Percentiles rank a stretch among this genome's conserved stretches.
Conservation (phyloP, 2,329 filamentous ascomycete species). For the Arthrobotrys megalospora region DNA sequence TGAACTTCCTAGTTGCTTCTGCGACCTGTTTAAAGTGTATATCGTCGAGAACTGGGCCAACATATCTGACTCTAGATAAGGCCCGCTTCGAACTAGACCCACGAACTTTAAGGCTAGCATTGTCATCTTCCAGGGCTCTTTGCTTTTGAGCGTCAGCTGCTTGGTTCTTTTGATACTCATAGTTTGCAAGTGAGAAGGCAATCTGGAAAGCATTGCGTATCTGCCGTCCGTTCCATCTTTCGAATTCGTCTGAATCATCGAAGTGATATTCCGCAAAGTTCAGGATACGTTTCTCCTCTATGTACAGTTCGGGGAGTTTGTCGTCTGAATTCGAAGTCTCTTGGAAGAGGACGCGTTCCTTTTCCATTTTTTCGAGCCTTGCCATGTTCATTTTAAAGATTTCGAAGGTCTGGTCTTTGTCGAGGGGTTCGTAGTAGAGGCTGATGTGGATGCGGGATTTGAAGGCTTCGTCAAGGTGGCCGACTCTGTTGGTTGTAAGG, state of each 20-base stretch:
- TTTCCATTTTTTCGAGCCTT: slow-evolving; percentile 62
- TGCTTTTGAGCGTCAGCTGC: neutral
- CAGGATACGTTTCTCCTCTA: slow-evolving; percentile 62
- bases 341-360: slow-evolving; percentile 57
- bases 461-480: slow-evolving; percentile 71
- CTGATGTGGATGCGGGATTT: slow-evolving; percentile 70
- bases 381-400: slow-evolving; percentile 64
- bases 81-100: neutral
- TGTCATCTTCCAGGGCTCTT: neutral
- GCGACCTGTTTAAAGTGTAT: slow-evolving; percentile 11
- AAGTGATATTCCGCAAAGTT: slow-evolving; percentile 61
- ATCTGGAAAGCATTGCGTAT: slow-evolving; percentile 70
- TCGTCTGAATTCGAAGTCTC: slow-evolving; percentile 35
- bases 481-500: slow-evolving; percentile 66
- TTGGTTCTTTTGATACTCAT: slow-evolving; percentile 2
- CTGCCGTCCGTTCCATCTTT: slow-evolving; percentile 67
- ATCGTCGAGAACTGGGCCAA: neutral
- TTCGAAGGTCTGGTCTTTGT: slow-evolving; percentile 53
- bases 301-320: slow-evolving; percentile 26
- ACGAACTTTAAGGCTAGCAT: slow-evolving; percentile 4
- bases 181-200: slow-evolving; percentile 68
- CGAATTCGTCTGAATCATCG: neutral
- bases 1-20: slow-evolving; percentile 20
- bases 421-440: slow-evolving; percentile 68
- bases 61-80: neutral